phyloP scores from a whole-genome alignment of 352 stramenopile genomes.

The Thalassiosira hispida region DNA sequence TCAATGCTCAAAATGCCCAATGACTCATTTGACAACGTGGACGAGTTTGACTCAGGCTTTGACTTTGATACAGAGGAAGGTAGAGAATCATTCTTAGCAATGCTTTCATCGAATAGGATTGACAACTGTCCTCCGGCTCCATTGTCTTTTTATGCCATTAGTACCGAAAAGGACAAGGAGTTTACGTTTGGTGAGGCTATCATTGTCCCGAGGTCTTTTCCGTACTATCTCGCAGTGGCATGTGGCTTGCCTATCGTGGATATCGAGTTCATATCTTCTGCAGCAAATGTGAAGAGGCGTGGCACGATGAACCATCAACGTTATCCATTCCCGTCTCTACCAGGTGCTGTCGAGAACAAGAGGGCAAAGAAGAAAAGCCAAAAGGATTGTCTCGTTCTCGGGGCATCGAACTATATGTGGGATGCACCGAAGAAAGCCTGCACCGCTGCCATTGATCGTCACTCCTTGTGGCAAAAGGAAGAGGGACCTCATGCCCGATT shows the following conservation, averaged over 20 bases:
- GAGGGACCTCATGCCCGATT: constrained; percentile 15
- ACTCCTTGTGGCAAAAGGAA: constrained; percentile 32
- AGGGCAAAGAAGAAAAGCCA: constrained; percentile 6
- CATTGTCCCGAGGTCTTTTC: constrained; percentile 49
- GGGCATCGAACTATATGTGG: constrained; percentile 46
- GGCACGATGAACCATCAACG: constrained; percentile 20
- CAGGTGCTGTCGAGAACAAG: not conserved
- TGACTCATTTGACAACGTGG: constrained; percentile 5
- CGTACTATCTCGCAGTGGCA: constrained; percentile 55
- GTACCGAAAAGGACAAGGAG: constrained; percentile 29
- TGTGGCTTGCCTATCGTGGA: constrained; percentile 51
- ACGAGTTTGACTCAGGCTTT: constrained; percentile 34
- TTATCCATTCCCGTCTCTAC: constrained; percentile 24
- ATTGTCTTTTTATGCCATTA: constrained; percentile 44
- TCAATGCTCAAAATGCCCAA: constrained; percentile 28
- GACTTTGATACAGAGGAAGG: constrained; percentile 47
- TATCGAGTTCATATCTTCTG: constrained; percentile 41
- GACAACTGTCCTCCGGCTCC: constrained; percentile 13
- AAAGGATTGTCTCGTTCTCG: constrained; percentile 38
- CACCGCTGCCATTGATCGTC: constrained; percentile 28
- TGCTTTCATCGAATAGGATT: constrained; percentile 26
- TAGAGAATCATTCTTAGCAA: constrained; percentile 38
- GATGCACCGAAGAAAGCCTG: constrained; percentile 37
- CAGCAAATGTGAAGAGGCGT: constrained; percentile 22
- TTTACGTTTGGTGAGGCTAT: constrained; percentile 46